Evolutionary conservation across 2,329 filamentous ascomycete genomes (phyloP), one percentile per base, ranked within the genome.

Genomic region (Aspergillus quadrilineatus): DNA sequence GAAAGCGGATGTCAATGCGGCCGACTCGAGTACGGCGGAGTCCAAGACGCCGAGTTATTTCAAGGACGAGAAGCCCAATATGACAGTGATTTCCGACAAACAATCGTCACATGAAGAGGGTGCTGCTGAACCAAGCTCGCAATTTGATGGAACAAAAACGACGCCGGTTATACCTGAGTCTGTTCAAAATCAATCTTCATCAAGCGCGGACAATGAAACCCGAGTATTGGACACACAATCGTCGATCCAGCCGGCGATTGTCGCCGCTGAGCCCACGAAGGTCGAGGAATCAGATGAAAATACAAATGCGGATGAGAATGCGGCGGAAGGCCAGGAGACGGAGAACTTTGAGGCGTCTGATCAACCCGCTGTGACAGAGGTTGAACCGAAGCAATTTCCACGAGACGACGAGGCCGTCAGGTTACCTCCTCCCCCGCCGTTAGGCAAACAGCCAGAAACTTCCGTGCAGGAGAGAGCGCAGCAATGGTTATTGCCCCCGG

Each of bases 401-500:
- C 70, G 68, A 55, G 71, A 79, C 53, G 71, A 69, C 58, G 69
- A 75, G 55, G 74, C 78, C 34, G 72, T 74, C 56, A 69, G 73
- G 63, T 62, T 75, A 59, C 70, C 79, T 62, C 83, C 83, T 45
- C 82, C 82, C 26, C 83, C 83, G 37, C 82, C 82, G 17, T 83
- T 84, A 32, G 74, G 61, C 50, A 75, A 64, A 63, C 70, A 76
- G 44, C 69, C 73, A 8, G 73, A 60, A 50, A 56, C 46, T 5
- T 59, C 55, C 17, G 46, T 62, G 8, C 64, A 77, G 12, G 73
- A 77, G 45, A 73, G 82, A 67, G 76, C 80, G 49, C 85, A 84
- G 63, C 86, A 87, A 67, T 90, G 84, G 76, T 80, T 99, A 36
- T 78, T 99, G 53, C 92, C 92, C n/a, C 87, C 92, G 0, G 84